phyloP scores from a whole-genome alignment of 176 grass and related monocot species.

The Lolium rigidum region DNA sequence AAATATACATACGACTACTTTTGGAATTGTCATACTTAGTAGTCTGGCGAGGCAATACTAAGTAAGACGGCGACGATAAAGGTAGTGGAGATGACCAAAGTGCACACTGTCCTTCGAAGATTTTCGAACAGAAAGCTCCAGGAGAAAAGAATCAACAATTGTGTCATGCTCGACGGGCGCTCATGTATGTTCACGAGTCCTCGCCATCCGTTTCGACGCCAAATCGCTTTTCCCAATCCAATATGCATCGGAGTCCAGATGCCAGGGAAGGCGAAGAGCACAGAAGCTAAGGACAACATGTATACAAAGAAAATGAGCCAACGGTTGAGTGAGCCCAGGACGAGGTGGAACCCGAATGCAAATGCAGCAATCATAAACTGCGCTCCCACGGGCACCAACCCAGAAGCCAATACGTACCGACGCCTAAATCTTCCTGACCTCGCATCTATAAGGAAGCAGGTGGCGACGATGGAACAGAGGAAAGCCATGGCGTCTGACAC shows the following conservation, averaged over 20 bases:
- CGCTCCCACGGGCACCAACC: neutral
- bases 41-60: conserved; percentile 11
- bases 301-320: conserved; percentile 3
- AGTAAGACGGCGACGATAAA: conserved; percentile 18
- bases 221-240: neutral
- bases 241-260: conserved; percentile 18
- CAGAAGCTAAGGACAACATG: neutral
- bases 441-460: conserved; percentile 5
- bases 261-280: conserved; percentile 18
- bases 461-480: conserved; percentile 6
- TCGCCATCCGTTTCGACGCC: conserved; percentile 20
- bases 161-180: neutral
- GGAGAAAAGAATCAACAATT: neutral
- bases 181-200: neutral
- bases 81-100: neutral
- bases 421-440: no score
- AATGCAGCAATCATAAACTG: conserved; percentile 22
- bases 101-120: neutral
- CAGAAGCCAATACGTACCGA: neutral
- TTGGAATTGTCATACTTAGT: neutral
- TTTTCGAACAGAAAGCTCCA: neutral
- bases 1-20: no score
- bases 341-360: conserved; percentile 15
- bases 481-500: conserved; percentile 15
- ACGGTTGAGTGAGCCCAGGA: neutral